Base-by-base conservation (phyloP, 148 eudicot genomes). In the Euryodendron excelsum region DNA sequence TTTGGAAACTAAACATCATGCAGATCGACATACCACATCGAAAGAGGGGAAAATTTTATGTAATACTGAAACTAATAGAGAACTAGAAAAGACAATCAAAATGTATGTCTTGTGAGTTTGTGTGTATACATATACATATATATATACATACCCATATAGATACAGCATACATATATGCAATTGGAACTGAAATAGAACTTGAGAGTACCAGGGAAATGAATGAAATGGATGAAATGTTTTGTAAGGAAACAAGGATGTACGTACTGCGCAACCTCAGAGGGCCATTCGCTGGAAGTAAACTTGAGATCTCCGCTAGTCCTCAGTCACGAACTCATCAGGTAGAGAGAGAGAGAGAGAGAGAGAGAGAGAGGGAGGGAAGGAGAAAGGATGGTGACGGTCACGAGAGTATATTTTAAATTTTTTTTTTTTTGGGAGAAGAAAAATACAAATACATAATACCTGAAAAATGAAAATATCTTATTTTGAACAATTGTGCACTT, bases 311-410 rank as follows among this genome's bases (percentile, higher is more conserved):
- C 78, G 58, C 77, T 72, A 23, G 62, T 66, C 60, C 33, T 25
- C 48, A 33, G 17, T 47, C 33, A 34, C n/a, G 63, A 11, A 33
- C 30, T 55, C 30, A 44, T 11, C 44, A 52, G 62, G 18, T 60
- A 21, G 71, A 68, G 79, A 75, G 77, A 76, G 82, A 81, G 78
- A 68, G 81, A 66, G 84, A 81, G 53, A 72, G 79, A 60, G 67
- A 53, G 77, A n/a, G 56, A 67, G 21, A 36, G 74, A 74, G 74
- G 27, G 67, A 77, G 73, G 79, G 66, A 80, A 81, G 77, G 80
- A 65, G 79, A 78, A 68, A 58, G 70, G 83, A 84, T 11, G 74
- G 82, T 61, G 77, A 68, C 30, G 80, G 85, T 83, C 85, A 83
- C 86, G 83, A 81, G 86, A 75, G 12, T 48, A 53, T 71, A 73